These are phyloP conservation scores for Metschnikowia proteae DNA, from an alignment of 805 yeast genomes.

Conservation along the genomic window DNA sequence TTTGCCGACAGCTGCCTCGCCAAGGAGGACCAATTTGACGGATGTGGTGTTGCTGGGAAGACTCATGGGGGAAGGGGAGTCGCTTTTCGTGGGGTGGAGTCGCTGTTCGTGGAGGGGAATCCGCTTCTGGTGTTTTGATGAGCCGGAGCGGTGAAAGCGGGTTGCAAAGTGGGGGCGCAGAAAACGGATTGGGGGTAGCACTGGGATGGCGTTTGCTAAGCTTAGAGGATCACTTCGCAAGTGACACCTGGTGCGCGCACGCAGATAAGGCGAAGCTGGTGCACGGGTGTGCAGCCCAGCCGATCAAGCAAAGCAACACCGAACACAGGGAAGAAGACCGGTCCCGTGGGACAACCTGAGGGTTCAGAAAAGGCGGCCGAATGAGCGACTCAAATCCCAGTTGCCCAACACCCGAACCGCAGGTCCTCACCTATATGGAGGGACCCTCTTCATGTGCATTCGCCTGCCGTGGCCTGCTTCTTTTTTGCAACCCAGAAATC, in stretches of 20 bases:
- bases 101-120: neutral
- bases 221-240: constrained; percentile 1
- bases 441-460: no score
- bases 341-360: no score
- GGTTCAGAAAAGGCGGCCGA: no score
- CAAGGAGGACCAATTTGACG: constrained; percentile 67
- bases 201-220: constrained; percentile 3
- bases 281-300: neutral
- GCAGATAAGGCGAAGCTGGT: constrained; percentile 5
- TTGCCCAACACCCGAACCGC: no score
- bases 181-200: neutral
- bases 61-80: constrained; percentile 7
- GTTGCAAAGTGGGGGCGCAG: neutral
- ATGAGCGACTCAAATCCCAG: no score
- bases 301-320: neutral
- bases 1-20: constrained; percentile 83
- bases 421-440: no score
- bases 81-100: no score
- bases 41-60: constrained; percentile 16
- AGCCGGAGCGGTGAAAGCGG: neutral
- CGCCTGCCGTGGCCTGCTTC: neutral
- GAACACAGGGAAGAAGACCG: no score
- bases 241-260: constrained; percentile 5
- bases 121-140: neutral
- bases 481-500: constrained; percentile 56